Evolutionary conservation across 345 rosid species (phyloP).

Genomic region (Euphorbia lathyris): DNA sequence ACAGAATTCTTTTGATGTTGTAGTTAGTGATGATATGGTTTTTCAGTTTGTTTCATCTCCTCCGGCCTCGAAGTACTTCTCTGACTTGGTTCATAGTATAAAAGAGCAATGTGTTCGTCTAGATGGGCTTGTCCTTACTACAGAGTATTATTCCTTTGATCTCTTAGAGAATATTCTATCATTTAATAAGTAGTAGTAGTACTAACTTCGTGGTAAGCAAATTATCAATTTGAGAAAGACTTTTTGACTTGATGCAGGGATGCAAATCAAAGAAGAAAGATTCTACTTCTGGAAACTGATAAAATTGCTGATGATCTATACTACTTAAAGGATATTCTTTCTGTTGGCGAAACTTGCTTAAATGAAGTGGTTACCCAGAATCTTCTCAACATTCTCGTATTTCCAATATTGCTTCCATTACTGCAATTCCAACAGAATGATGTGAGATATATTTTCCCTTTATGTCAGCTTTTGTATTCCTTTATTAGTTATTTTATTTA

Average conservation of each 20-base stretch:
- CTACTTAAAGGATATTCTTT: constrained; percentile 61
- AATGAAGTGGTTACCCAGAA: constrained; percentile 41
- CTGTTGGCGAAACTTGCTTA: constrained; percentile 44
- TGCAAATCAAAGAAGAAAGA: constrained; percentile 27
- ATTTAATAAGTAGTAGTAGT: neutral
- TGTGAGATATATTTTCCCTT: constrained; percentile 39
- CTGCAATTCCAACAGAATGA: constrained; percentile 35
- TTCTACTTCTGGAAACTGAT: constrained; percentile 45
- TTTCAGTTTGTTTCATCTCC: constrained; percentile 49
- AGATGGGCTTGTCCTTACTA: constrained; percentile 40
- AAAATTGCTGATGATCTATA: constrained; percentile 59
- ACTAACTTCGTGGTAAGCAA: neutral
- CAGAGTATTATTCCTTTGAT: constrained; percentile 35
- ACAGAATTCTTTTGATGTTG: constrained; percentile 32
- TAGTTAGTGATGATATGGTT: constrained; percentile 64
- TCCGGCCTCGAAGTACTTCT: constrained; percentile 55
- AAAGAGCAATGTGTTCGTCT: constrained; percentile 47
- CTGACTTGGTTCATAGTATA: constrained; percentile 48
- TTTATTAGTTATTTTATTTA: neutral
- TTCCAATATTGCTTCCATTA: constrained; percentile 49
- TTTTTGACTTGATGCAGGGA: constrained; percentile 39
- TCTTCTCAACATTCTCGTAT: constrained; percentile 45
- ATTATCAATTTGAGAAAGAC: constrained; percentile 5
- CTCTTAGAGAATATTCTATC: constrained; percentile 11
- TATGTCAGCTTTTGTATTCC: constrained; percentile 9